Conservation (phyloP, 306 rosid genomes). For the Pterocarpus santalinus region DNA sequence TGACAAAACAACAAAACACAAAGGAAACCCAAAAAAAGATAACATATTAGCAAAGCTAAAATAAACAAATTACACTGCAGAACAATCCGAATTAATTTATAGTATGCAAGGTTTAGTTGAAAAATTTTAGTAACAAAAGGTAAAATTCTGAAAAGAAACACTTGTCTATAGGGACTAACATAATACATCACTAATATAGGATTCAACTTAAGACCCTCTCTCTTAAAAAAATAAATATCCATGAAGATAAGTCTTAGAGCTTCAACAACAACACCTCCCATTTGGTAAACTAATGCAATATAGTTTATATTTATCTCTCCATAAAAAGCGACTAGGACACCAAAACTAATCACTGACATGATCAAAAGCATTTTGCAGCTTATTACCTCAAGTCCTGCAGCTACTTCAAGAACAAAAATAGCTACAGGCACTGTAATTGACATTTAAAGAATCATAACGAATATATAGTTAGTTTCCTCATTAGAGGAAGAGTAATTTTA, state of each 20-base stretch:
- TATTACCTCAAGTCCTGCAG: constrained; percentile 92
- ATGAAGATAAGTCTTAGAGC: constrained; percentile 97
- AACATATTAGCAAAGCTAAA: constrained; percentile 5
- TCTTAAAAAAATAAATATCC: constrained; percentile 88
- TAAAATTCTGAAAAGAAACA: constrained; percentile 29
- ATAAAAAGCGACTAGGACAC: constrained; percentile 91
- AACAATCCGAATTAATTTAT: constrained; percentile 18
- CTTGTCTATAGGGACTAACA: constrained; percentile 97
- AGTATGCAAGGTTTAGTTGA: neutral
- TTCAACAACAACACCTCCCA: constrained; percentile 99
- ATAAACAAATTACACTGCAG: constrained; percentile 90
- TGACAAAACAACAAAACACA: neutral
- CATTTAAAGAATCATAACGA: constrained; percentile 35
- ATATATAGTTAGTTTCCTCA: constrained; percentile 35
- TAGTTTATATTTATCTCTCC: constrained; percentile 92
- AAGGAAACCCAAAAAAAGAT: neutral
- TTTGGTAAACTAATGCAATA: constrained; percentile 96
- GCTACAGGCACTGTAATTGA: constrained; percentile 95
- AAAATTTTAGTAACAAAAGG: neutral
- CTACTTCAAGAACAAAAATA: constrained; percentile 93
- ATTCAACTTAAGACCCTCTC: constrained; percentile 91
- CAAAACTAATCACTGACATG: constrained; percentile 96
- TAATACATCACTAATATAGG: constrained; percentile 94
- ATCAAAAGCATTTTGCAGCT: constrained; percentile 89
- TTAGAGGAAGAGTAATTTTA: constrained; percentile 28